Evolutionary conservation across 1,139 yeast species (phyloP), one percentile per base, ranked within the genome.

Genomic region (Kodamaea alishanica): DNA sequence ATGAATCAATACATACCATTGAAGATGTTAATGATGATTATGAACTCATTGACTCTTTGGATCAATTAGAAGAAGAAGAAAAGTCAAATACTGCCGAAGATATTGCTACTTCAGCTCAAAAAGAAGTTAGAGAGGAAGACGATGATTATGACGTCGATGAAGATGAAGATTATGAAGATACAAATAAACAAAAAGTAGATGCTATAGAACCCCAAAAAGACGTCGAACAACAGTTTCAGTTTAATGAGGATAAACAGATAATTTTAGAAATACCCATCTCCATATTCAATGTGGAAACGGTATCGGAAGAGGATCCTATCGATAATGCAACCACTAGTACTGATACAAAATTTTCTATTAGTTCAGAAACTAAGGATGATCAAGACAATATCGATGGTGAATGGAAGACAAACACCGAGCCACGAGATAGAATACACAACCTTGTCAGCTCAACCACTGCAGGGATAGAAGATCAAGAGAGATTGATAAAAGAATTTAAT

Each of bases 81-180:
- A 53, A 33, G 20, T 20, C 28, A 6, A 27, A 54, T 22, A 53
- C 50, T 5, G 42, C 44, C 6, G 47, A 50, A 5, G 56, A 52
- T 10, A 50, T 46, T 5, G 58, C 52, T 10, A 58, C 50, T 27
- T 58, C 49, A 6, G 48, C 46, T 15, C 60, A 56, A 26, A 40
- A 43, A 3, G 47, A 47, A 20, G 57, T 61, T 12, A 52, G 69
- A 49, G 63, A 61, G 34, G 68, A 60, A 37, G 72, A 67, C 36
- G 72, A 67, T 34, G 76, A 73, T 44, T 67, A 66, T 42, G 69
- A 67, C 39, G 71, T 64, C 35, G 67, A 51, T 4, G 63, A 64
- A 3, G 69, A 65, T 1, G 69, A 65, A 2, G 71, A 64, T 3
- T 67, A 56, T 4, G 67, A 63, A 5, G 61, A 58, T 7, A 49